These are phyloP conservation scores for Penicillium antarcticum DNA, from an alignment of 495 filamentous ascomycete species.

Conservation along the genomic window DNA sequence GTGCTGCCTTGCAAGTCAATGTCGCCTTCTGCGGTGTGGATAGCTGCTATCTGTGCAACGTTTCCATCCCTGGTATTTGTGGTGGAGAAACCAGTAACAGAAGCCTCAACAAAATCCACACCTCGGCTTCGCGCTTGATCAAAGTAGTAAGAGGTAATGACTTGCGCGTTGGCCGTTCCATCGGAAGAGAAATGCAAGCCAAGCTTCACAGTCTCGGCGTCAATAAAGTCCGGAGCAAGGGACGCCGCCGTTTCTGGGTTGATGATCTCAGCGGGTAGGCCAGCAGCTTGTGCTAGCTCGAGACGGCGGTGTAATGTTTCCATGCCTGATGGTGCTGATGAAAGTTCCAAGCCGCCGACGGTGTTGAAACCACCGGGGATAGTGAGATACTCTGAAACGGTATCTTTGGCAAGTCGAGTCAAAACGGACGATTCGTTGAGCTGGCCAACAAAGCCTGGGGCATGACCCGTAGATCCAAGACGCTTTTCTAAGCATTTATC, in stretches of 20 bases:
- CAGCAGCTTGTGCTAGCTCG: conserved; percentile 15
- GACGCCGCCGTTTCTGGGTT: conserved; percentile 17
- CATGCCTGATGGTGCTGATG: conserved; percentile 20
- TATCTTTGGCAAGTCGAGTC: conserved; percentile 29
- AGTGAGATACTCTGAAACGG: conserved; percentile 25
- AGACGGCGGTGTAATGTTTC: conserved; percentile 20
- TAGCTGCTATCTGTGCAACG: conserved; percentile 1
- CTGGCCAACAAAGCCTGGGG: conserved; percentile 36
- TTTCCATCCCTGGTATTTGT: background rate
- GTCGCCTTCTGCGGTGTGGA: conserved; percentile 15
- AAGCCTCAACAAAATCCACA: conserved; percentile 20
- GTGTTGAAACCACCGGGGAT: conserved; percentile 26
- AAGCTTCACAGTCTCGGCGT: conserved; percentile 12
- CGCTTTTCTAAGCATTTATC: conserved; percentile 20
- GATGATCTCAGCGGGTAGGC: conserved; percentile 26
- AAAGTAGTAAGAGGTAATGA: conserved; percentile 25
- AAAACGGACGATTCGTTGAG: conserved; percentile 32
- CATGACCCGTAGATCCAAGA: conserved; percentile 28
- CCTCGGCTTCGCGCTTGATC: conserved; percentile 31
- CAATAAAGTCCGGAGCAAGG: conserved; percentile 30
- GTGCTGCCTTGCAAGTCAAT: conserved; percentile 18
- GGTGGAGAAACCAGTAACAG: conserved; percentile 12
- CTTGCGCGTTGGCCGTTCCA: conserved; percentile 25
- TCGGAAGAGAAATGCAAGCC: conserved; percentile 25
- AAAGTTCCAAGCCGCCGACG: conserved; percentile 31